Base-by-base conservation (phyloP, 495 filamentous ascomycete species). In the Daldinia bambusicola region DNA sequence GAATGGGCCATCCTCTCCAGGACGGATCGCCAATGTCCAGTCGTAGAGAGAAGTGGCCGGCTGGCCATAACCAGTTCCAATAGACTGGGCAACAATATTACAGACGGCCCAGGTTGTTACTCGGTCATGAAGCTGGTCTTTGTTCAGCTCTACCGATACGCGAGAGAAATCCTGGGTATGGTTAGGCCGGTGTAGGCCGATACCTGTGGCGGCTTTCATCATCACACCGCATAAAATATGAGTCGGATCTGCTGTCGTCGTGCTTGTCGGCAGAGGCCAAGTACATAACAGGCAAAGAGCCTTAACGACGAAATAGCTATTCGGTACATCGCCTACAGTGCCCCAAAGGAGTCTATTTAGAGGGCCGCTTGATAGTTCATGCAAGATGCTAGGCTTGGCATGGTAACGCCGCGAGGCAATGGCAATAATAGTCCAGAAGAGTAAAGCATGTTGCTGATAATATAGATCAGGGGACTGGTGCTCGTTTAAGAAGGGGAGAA, bases 121-220 rank as follows among this genome's bases (percentile, higher is more conserved):
- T 60, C 94, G 88, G 74, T 97, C 94, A 70, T 89, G 87, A 61
- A 97, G 83, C 67, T 97, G 92, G 70, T 94, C 92, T 64, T 92
- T 91, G 69, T 91, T 92, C 37, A 97, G 85, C 70, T 95, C 91
- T 16, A 97, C 88, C 4, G 89, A 88, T 43, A 92, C 91, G 22
- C 93, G 88, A 30, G 91, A 92, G 79, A 97, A 97, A 79, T 97
- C 94, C 76, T 97, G 93, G 18, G 91, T 90, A 79, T 97, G 92
- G 43, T 91, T 94, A 7, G 94, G 94, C 22, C 93, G 89, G 74
- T 98, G 94, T 55, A 98, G 86, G 55, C 94, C 94, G 63, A 95
- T 91, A 68, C 95, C 93, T 79, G 94, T 94, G 13, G 94, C 92
- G 59, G 94, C 89, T 77, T 97, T 93, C 85, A 97, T 91, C 93